A percentile compares a stretch with the other conserved stretches of the same genome.
Conservation (phyloP, 2,329 filamentous ascomycete genomes). For the Elsinoe necatrix region DNA sequence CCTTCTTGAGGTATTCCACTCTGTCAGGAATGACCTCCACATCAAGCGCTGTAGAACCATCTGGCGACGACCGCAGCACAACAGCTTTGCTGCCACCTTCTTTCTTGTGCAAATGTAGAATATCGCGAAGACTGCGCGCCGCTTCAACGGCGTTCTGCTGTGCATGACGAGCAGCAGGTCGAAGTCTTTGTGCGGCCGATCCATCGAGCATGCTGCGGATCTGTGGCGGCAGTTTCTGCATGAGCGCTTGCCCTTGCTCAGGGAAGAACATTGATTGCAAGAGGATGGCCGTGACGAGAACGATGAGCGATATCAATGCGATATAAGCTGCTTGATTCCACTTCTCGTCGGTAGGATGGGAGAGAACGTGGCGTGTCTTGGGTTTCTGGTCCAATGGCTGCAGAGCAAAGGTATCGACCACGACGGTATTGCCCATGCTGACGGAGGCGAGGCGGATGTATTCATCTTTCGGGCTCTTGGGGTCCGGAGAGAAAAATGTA, state of each 20-base stretch:
- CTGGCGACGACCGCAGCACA: constrained; percentile 30
- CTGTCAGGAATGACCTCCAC: constrained; percentile 29
- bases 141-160: constrained; percentile 24
- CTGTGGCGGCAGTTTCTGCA: constrained; percentile 25
- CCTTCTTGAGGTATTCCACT: constrained; percentile 35
- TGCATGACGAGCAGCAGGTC: not conserved
- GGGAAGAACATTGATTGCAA: constrained; percentile 53
- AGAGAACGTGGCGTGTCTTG: constrained; percentile 59
- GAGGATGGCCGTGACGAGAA: constrained; percentile 55
- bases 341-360: constrained; percentile 44
- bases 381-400: constrained; percentile 41
- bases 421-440: constrained; percentile 69
- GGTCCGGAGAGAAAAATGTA: constrained; percentile 36
- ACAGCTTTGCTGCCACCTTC: constrained; percentile 31
- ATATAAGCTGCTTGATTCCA: constrained; percentile 48
- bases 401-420: constrained; percentile 71
- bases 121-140: constrained; percentile 20
- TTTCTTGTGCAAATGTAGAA: constrained; percentile 18
- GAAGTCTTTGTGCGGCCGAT: constrained; percentile 7
- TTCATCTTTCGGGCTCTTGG: constrained; percentile 32
- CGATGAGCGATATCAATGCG: constrained; percentile 52
- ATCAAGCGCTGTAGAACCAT: constrained; percentile 30
- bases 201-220: constrained; percentile 16
- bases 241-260: constrained; percentile 49
- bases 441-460: constrained; percentile 72